These are phyloP conservation scores for Amanita subjunquillea DNA, from an alignment of 768 basidiomycete genomes.

Conservation along the genomic window DNA sequence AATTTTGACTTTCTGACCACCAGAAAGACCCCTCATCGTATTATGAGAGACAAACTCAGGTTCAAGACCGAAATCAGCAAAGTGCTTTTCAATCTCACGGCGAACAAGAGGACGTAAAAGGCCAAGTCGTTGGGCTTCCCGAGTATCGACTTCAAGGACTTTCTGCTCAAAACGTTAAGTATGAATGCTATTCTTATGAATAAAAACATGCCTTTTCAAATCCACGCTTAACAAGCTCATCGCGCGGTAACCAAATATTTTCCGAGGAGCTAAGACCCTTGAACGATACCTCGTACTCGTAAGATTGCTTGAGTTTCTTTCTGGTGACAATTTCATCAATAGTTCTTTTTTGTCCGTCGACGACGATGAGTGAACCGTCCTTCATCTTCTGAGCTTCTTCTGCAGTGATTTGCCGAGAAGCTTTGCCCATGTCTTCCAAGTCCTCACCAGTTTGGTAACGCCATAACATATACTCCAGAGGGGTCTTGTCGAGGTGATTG, in stretches of 20 bases:
- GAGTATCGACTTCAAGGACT: slow-evolving; percentile 94
- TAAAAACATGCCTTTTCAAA: slow-evolving; percentile 70
- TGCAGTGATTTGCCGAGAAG: slow-evolving; percentile 74
- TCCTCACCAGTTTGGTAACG: slow-evolving; percentile 99
- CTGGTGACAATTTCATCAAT: slow-evolving; percentile 87
- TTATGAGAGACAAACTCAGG: slow-evolving; percentile 99
- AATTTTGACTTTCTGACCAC: slow-evolving; percentile 99
- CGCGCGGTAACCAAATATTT: slow-evolving; percentile 96
- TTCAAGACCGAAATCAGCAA: slow-evolving; percentile 98
- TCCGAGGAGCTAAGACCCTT: slow-evolving; percentile 92
- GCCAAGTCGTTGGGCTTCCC: slow-evolving; percentile 94
- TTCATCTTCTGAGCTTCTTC: slow-evolving; percentile 95
- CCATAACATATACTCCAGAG: slow-evolving; percentile 99
- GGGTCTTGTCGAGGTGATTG: slow-evolving; percentile 96
- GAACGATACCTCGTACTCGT: slow-evolving; percentile 97
- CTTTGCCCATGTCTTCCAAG: slow-evolving; percentile 94
- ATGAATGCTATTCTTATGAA: background rate
- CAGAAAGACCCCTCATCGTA: slow-evolving; percentile 97
- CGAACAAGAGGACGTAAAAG: slow-evolving; percentile 94
- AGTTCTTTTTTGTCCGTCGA: slow-evolving; percentile 90
- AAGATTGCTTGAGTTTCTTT: slow-evolving; percentile 99
- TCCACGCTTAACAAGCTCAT: slow-evolving; percentile 95
- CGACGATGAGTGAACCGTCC: slow-evolving; percentile 76
- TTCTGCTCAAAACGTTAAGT: slow-evolving; percentile 39
- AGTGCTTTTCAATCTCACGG: slow-evolving; percentile 98